Conservation (phyloP, 2,329 filamentous ascomycete genomes). For the Celoporthe dispersa region DNA sequence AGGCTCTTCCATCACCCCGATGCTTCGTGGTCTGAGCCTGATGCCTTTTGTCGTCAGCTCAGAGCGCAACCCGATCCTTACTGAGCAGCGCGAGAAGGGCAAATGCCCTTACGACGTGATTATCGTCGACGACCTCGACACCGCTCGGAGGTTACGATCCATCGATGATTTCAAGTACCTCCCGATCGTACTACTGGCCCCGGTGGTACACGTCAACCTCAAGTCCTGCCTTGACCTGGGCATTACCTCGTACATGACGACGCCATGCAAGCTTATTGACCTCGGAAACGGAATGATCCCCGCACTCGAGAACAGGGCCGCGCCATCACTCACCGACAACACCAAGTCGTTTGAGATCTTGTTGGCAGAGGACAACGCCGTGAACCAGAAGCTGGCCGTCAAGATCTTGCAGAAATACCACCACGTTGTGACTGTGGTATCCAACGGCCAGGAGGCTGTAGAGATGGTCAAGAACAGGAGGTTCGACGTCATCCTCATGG, state of each 20-base stretch:
- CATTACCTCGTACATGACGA: constrained; percentile 99
- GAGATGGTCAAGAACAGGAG: constrained; percentile 89
- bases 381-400: constrained; percentile 94
- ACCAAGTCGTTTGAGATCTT: constrained; percentile 95
- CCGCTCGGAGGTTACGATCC: constrained; percentile 80
- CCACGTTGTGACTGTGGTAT: constrained; percentile 87
- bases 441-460: constrained; percentile 91
- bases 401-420: constrained; percentile 98
- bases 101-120: constrained; percentile 88
- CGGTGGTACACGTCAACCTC: constrained; percentile 85
- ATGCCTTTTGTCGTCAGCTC: constrained; percentile 83
- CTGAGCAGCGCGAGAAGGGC: constrained; percentile 55
- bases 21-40: constrained; percentile 79
- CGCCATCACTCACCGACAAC: constrained; percentile 88
- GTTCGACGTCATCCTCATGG: constrained; percentile 98
- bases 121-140: constrained; percentile 91
- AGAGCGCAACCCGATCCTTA: constrained; percentile 67
- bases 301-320: constrained; percentile 89
- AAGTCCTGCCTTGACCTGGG: constrained; percentile 93
- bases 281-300: constrained; percentile 96
- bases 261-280: constrained; percentile 91
- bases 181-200: constrained; percentile 89
- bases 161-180: constrained; percentile 98
- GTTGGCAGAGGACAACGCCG: constrained; percentile 93
- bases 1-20: constrained; percentile 74